Evolutionary conservation across 2,329 filamentous ascomycete species (phyloP).

Genomic region (Hypoxylon sp.): DNA sequence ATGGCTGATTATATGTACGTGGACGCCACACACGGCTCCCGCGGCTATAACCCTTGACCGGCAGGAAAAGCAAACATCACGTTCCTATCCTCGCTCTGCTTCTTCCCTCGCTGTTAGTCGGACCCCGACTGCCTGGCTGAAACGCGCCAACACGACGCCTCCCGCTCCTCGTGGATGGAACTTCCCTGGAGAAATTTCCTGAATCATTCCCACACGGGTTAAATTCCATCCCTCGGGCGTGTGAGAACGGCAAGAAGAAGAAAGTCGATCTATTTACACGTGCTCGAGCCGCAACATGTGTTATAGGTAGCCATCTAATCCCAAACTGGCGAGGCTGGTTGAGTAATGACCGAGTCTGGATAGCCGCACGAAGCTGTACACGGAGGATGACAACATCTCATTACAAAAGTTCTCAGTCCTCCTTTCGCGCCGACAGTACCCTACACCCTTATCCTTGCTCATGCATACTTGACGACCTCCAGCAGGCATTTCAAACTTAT

Average conservation of each 20-base stretch:
- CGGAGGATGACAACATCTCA: neutral
- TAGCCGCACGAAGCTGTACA: slow-evolving; percentile 7
- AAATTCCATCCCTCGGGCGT: neutral
- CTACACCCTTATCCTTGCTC: slow-evolving; percentile 20
- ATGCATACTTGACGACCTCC: slow-evolving; percentile 9
- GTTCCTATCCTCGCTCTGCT: slow-evolving; percentile 1
- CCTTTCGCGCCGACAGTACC: slow-evolving; percentile 7
- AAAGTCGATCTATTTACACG: slow-evolving; percentile 15
- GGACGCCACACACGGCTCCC: slow-evolving; percentile 27
- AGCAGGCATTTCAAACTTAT: slow-evolving; percentile 6
- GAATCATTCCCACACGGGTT: slow-evolving; percentile 34
- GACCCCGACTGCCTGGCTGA: slow-evolving; percentile 28
- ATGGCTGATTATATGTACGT: slow-evolving; percentile 19
- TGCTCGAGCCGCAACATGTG: slow-evolving; percentile 35
- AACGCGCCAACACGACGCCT: slow-evolving; percentile 37
- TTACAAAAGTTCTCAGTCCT: neutral
- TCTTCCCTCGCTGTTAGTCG: slow-evolving; percentile 14
- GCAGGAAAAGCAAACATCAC: slow-evolving; percentile 29
- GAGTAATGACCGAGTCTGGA: slow-evolving; percentile 3
- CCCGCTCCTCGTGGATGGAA: slow-evolving; percentile 25
- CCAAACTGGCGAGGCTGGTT: slow-evolving; percentile 2
- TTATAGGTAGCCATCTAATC: neutral
- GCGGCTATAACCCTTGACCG: slow-evolving; percentile 7
- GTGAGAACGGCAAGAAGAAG: slow-evolving; percentile 7
- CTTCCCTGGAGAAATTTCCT: slow-evolving; percentile 21